Evolutionary conservation across 1,284 basidiomycete genomes (phyloP).

Genomic region (Meira miltonrushii): DNA sequence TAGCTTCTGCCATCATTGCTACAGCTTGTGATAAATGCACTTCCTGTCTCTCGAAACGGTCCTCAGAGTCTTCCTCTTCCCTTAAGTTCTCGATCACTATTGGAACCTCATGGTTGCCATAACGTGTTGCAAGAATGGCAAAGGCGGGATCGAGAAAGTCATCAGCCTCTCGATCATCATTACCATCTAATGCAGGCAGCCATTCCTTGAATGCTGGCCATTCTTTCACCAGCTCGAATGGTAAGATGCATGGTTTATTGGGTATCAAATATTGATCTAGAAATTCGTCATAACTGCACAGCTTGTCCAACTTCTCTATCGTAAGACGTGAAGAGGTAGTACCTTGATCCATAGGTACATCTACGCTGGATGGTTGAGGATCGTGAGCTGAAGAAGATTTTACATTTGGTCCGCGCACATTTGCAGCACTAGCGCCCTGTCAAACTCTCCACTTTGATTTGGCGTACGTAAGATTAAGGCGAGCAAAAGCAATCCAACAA

Average conservation of each 20-base stretch:
- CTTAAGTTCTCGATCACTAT: not conserved
- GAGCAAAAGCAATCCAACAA: no score
- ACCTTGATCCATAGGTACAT: no score
- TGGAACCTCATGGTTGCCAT: not conserved
- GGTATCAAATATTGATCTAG: not conserved
- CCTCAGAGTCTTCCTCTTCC: not conserved
- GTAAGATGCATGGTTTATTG: not conserved
- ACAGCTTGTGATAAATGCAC: slow-evolving; percentile 7
- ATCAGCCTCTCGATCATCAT: not conserved
- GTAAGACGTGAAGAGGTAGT: no score
- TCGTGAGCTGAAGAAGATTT: no score
- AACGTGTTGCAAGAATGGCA: not conserved
- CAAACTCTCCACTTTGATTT: no score
- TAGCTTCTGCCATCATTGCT: slow-evolving; percentile 14
- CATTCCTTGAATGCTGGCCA: not conserved
- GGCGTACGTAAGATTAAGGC: no score
- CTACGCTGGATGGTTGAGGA: no score
- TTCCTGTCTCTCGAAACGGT: slow-evolving; percentile 21
- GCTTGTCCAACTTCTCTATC: no score
- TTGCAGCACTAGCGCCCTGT: no score
- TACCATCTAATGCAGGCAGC: not conserved
- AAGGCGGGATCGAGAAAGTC: not conserved
- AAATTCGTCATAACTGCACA: not conserved
- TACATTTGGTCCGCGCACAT: no score
- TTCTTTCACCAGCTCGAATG: not conserved